Base-by-base conservation (phyloP, 208 protist genomes). In the Jaenimonas drosophilae region DNA sequence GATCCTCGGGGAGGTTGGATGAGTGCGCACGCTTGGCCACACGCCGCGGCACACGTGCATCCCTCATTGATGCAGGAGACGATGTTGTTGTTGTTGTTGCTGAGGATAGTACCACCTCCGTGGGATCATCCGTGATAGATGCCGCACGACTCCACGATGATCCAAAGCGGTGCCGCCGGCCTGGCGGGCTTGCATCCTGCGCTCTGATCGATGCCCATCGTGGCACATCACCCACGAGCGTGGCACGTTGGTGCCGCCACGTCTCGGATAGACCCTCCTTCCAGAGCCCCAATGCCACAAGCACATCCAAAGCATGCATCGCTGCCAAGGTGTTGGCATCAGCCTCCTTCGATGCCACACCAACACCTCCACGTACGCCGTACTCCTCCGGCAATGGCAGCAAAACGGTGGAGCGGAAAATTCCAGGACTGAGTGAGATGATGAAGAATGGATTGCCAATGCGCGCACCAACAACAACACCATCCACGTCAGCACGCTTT, bases 261-360 rank as follows among this genome's bases (percentile, higher is more conserved):
- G 64, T 54, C 21, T 57, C 51, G 0, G 52, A 49, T n/a, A n/a
- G n/a, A n/a, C n/a, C n/a, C n/a, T n/a, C n/a, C n/a, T n/a, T n/a
- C n/a, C n/a, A n/a, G n/a, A n/a, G n/a, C n/a, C n/a, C n/a, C n/a
- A n/a, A n/a, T n/a, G n/a, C n/a, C n/a, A n/a, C 56, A 3, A 89
- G 60, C 14, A 85, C 64, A 54, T 94, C 81, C 12, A 94, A 59
- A 0, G 86, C 80, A 54, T 94, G 86, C 77, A 89, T 91, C 2
- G 81, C 75, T 3, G 86, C 81, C 0, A 94, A 60, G 3, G 60
- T 53, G 37, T 71, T 43, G 9, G 86, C 80, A 17, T 87, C 76
- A 7, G 39, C 28, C 7, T 53, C 55, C 21, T 46, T 78, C 39
- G 49, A 31, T 11, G 74, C 77, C 29, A 94, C 60, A 17, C 86